Percentiles rank a stretch among this genome's conserved stretches.
Conservation (phyloP, 2,329 filamentous ascomycete species). For the Shiraia sp. region DNA sequence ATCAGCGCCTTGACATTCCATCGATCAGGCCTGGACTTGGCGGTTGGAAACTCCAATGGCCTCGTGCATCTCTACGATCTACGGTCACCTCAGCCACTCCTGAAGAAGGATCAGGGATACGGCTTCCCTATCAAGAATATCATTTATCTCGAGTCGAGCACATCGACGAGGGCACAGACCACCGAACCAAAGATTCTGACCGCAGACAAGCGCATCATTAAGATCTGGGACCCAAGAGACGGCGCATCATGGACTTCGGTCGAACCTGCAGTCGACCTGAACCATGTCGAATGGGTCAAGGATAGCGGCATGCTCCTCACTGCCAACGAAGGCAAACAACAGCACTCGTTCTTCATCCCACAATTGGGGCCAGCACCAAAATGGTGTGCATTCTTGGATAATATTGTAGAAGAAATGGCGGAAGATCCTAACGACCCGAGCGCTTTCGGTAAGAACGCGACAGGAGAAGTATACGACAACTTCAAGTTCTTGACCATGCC, state of each 20-base stretch:
- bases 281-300: conserved; percentile 90
- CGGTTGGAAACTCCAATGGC: conserved; percentile 84
- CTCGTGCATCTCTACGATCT: conserved; percentile 91
- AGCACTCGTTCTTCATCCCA: conserved; percentile 93
- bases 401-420: conserved; percentile 97
- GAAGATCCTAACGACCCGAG: conserved; percentile 72
- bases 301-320: conserved; percentile 94
- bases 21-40: conserved; percentile 79
- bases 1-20: conserved; percentile 89
- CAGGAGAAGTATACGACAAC: conserved; percentile 91
- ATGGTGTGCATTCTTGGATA: conserved; percentile 97
- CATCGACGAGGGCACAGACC: conserved; percentile 65
- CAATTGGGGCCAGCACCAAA: conserved; percentile 89
- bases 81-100: conserved; percentile 79
- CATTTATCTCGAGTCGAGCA: conserved; percentile 68
- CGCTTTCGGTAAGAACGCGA: conserved; percentile 57
- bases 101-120: conserved; percentile 95
- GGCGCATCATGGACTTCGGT: conserved; percentile 94
- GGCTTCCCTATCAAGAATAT: conserved; percentile 90
- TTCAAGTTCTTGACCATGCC: conserved; percentile 95
- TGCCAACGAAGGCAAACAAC: conserved; percentile 93
- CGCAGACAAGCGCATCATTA: conserved; percentile 93
- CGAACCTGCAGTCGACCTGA: conserved; percentile 92
- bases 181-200: conserved; percentile 78
- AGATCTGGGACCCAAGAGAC: conserved; percentile 85